Conservation (phyloP, 768 basidiomycete genomes). For the Mycena chlorophos region DNA sequence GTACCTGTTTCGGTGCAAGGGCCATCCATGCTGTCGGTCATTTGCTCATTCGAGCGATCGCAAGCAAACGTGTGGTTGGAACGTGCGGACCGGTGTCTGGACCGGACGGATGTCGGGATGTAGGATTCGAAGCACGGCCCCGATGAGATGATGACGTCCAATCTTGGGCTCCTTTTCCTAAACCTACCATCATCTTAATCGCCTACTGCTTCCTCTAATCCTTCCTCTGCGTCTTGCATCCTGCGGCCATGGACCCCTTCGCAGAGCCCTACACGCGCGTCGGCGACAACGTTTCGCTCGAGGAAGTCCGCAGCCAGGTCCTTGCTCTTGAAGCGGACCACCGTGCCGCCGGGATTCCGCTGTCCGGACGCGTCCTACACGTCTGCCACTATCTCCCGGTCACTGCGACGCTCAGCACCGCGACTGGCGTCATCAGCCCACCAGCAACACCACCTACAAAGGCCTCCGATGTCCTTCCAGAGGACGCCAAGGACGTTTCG, state of each 20-base stretch:
- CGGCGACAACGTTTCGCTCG: slow-evolving; percentile 67
- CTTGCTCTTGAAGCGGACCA: slow-evolving; percentile 71
- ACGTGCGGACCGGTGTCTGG: background rate
- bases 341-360: slow-evolving; percentile 62
- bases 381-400: slow-evolving; percentile 90
- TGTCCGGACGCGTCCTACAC: slow-evolving; percentile 89
- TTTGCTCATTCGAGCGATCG: no score
- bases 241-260: slow-evolving; percentile 64
- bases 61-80: no score
- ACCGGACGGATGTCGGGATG: background rate
- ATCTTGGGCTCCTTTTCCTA: background rate
- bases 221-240: background rate
- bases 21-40: no score
- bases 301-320: slow-evolving; percentile 75
- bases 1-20: no score
- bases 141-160: background rate
- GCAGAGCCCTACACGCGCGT: slow-evolving; percentile 65
- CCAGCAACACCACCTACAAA: slow-evolving; percentile 76
- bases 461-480: slow-evolving; percentile 45
- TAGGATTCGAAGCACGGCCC: background rate
- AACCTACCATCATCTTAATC: background rate
- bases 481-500: slow-evolving; percentile 4
- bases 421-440: slow-evolving; percentile 61
- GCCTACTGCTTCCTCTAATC: slow-evolving; percentile 1
- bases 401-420: slow-evolving; percentile 57